phyloP scores from a whole-genome alignment of 2,329 filamentous ascomycete genomes.

The Exserohilum rostratum region DNA sequence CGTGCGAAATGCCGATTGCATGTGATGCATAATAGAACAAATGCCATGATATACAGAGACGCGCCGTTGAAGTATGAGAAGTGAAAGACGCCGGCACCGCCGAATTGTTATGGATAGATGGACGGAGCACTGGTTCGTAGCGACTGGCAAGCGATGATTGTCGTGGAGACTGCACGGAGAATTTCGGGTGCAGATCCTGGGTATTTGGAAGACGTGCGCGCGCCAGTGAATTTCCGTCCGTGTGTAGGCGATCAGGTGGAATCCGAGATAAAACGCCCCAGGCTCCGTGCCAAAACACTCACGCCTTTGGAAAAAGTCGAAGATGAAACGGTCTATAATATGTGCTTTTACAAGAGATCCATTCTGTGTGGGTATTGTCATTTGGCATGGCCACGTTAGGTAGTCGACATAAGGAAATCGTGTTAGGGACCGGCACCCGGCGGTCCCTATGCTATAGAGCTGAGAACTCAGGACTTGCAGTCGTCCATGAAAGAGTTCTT shows the following conservation, averaged over 20 bases:
- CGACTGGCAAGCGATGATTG: neutral
- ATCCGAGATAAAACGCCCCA: slow-evolving; percentile 25
- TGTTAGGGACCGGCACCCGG: slow-evolving; percentile 22
- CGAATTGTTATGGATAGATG: slow-evolving; percentile 8
- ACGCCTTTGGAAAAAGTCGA: slow-evolving; percentile 17
- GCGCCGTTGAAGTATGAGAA: slow-evolving; percentile 26
- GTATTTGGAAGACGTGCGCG: neutral
- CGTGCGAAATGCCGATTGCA: slow-evolving; percentile 24
- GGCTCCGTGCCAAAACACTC: slow-evolving; percentile 35
- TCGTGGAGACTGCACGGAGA: neutral
- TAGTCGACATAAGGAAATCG: slow-evolving; percentile 26
- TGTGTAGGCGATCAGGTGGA: slow-evolving; percentile 16
- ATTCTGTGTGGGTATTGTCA: slow-evolving; percentile 33
- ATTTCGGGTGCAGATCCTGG: neutral
- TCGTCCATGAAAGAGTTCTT: slow-evolving; percentile 66
- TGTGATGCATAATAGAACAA: slow-evolving; percentile 27
- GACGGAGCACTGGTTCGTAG: neutral
- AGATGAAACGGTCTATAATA: slow-evolving; percentile 38
- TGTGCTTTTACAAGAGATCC: slow-evolving; percentile 31
- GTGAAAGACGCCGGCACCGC: slow-evolving; percentile 10
- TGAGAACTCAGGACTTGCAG: slow-evolving; percentile 49
- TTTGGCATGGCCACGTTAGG: slow-evolving; percentile 37
- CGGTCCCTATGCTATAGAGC: slow-evolving; percentile 20
- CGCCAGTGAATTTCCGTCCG: slow-evolving; percentile 6
- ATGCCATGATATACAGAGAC: slow-evolving; percentile 33